phyloP scores from a whole-genome alignment of 225 moss, liverwort and hornwort species.

The Bryoerythrophyllum caledonicum region DNA sequence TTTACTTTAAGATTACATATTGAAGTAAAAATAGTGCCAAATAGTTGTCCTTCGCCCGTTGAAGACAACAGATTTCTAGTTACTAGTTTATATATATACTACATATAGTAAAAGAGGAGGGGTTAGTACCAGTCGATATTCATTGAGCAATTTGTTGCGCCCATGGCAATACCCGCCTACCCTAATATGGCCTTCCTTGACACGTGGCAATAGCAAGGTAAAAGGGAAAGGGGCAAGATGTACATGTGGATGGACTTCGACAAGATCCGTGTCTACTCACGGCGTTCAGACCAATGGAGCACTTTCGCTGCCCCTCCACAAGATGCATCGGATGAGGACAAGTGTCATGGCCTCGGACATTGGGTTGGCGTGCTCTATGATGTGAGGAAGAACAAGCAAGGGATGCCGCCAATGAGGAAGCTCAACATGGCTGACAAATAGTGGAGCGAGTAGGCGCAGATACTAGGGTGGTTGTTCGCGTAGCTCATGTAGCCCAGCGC shows the following conservation, averaged over 20 bases:
- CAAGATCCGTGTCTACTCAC: neutral
- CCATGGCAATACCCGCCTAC: too few relatives aligned
- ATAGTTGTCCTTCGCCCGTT: too few relatives aligned
- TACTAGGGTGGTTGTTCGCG: neutral
- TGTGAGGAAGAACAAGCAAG: neutral
- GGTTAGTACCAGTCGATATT: too few relatives aligned
- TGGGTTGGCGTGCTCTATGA: neutral
- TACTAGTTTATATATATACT: too few relatives aligned
- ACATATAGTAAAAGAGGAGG: too few relatives aligned
- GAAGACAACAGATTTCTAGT: too few relatives aligned
- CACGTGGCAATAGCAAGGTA: too few relatives aligned
- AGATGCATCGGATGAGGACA: neutral
- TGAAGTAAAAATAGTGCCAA: too few relatives aligned
- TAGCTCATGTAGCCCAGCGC: neutral
- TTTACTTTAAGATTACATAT: too few relatives aligned
- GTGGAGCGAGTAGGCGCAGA: neutral
- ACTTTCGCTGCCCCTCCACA: neutral
- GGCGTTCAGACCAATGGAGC: neutral
- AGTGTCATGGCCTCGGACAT: neutral
- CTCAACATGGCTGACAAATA: neutral
- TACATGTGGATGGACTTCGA: neutral
- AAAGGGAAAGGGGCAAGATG: neutral
- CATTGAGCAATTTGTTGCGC: too few relatives aligned
- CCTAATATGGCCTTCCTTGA: too few relatives aligned
- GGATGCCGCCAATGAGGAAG: neutral